Conservation (phyloP, 805 yeast genomes). For the Saccharomycopsis fodiens region DNA sequence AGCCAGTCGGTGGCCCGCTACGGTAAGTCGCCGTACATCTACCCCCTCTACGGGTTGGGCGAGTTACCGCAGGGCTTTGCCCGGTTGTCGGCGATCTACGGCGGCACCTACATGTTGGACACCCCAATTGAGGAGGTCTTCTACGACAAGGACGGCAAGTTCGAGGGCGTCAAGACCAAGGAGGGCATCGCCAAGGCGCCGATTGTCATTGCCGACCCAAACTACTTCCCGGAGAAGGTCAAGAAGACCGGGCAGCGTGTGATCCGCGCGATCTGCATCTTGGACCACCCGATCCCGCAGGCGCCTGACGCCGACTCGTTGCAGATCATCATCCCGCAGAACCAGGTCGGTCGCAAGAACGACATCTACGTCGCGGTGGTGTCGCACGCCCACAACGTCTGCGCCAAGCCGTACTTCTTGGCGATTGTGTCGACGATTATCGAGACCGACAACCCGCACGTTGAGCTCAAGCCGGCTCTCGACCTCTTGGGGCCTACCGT, state of each 20-base stretch:
- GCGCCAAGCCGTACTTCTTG: constrained; percentile 79
- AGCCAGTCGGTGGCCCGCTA: constrained; percentile 87
- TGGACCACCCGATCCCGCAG: constrained; percentile 82
- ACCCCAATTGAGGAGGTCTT: constrained; percentile 89
- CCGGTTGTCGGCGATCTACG: constrained; percentile 90
- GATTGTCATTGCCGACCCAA: constrained; percentile 93
- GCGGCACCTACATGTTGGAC: constrained; percentile 97
- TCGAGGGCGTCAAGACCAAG: constrained; percentile 82
- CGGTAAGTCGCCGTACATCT: constrained; percentile 94
- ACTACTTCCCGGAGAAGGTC: constrained; percentile 86
- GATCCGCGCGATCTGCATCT: constrained; percentile 78
- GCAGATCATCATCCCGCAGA: constrained; percentile 94
- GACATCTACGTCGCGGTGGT: constrained; percentile 92
- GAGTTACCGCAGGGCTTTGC: constrained; percentile 99
- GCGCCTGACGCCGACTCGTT: constrained; percentile 80
- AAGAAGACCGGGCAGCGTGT: constrained; percentile 65
- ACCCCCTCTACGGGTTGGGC: constrained; percentile 94
- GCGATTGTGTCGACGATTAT: constrained; percentile 93
- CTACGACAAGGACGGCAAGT: constrained; percentile 63
- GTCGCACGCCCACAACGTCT: constrained; percentile 83
- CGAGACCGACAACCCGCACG: constrained; percentile 75
- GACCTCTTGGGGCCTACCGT: constrained; percentile 66
- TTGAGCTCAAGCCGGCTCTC: constrained; percentile 91
- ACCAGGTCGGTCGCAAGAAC: constrained; percentile 85
- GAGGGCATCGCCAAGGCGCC: constrained; percentile 92